A percentile compares a stretch with the other conserved stretches of the same genome.
Conservation (phyloP, 2,329 filamentous ascomycete species). For the Verticillium isaacii region DNA sequence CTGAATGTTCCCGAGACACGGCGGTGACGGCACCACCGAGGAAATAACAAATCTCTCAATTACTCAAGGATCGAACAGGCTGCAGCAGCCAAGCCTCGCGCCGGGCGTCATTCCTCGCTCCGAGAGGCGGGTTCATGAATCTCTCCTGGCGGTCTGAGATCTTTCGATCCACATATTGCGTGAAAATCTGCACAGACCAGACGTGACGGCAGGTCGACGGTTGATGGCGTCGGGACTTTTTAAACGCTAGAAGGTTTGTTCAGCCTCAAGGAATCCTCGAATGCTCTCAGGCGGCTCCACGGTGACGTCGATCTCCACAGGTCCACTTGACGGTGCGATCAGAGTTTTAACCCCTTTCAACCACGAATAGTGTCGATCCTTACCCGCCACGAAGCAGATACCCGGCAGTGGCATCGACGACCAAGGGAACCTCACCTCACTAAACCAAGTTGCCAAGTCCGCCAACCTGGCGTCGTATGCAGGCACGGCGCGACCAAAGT, state of each 20-base stretch:
- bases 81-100: neutral
- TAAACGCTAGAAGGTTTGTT: neutral
- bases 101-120: neutral
- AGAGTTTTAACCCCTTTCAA: constrained; percentile 1
- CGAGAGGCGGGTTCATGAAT: neutral
- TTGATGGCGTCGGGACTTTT: neutral
- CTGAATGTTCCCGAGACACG: neutral
- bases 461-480: neutral
- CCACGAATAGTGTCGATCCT: neutral
- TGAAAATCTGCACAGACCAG: neutral
- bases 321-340: neutral
- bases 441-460: neutral
- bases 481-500: neutral
- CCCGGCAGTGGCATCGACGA: neutral
- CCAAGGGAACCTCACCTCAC: neutral
- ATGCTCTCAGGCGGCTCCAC: neutral
- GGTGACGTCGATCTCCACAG: constrained; percentile 4
- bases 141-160: neutral
- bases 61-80: neutral
- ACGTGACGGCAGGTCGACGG: neutral
- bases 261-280: neutral
- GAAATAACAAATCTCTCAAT: neutral
- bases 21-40: neutral
- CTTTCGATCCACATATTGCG: neutral
- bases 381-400: neutral